Evolutionary conservation across 257 asterid species (phyloP), one percentile per base, ranked within the genome.

Genomic region (Solanum pinnatisectum): DNA sequence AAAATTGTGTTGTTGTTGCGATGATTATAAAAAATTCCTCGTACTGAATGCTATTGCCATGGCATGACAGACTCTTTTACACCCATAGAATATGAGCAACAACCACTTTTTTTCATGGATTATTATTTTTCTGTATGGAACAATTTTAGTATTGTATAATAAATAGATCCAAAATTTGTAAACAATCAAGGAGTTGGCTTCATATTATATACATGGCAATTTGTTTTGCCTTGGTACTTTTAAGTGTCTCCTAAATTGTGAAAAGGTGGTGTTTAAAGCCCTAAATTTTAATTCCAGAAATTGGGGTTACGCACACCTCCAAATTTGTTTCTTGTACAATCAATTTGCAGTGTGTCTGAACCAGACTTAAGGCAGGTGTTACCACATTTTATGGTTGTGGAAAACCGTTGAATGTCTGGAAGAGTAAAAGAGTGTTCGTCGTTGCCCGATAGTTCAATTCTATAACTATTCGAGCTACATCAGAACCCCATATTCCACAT

Each of bases 61-160:
- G 88, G 96, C 95, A 85, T 91, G 98, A 94, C 39, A 94, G 98
- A 94, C 95, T 32, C 89, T 77, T 89, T 67, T 86, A 93, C 98
- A 94, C 94, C 95, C 96, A 94, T 94, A 94, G 98, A 94, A 95
- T 95, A 94, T 93, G 98, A 95, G 98, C 96, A 84, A 70, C 92
- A 89, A 40, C 46, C 74, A 42, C 8, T 8, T 16, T 33, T n/a
- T 76, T 6, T 46, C 39, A 1, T 39, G 13, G 35, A 33, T 33
- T 33, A 9, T 76, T 25, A 44, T 42, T 44, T 60, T 20, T 18
- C 65, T 18, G 2, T 6, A 59, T 59, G 27, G 27, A 44, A 44
- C 22, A 49, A 49, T 49, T 15, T 15, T 8, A 22, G 68, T 22
- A 59, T 8, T 49, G 9, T 49, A 14, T 46, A 46, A 46, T 13